Conservation (phyloP, 2,329 filamentous ascomycete species). For the Trichoderma cornu-damae region DNA sequence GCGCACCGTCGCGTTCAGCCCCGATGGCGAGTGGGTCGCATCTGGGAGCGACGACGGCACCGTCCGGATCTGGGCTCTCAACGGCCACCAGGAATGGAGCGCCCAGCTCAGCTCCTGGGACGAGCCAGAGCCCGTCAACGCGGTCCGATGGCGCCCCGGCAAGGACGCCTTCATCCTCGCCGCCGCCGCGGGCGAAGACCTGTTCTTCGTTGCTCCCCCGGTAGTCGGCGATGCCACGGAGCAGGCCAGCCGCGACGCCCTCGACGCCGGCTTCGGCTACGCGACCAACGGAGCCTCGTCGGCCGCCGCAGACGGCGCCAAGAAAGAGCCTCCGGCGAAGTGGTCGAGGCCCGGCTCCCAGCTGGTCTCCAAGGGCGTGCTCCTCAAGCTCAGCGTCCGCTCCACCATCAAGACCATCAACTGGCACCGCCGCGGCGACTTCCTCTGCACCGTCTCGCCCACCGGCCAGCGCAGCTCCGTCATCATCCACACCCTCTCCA, state of each 20-base stretch:
- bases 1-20: conserved; percentile 77
- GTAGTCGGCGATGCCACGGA: conserved; percentile 69
- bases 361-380: conserved; percentile 71
- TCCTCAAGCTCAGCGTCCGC: conserved; percentile 74
- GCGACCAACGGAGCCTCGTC: conserved; percentile 61
- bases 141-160: conserved; percentile 83
- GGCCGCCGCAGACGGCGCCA: conserved; percentile 48
- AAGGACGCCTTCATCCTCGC: conserved; percentile 76
- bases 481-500: conserved; percentile 89
- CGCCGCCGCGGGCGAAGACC: conserved; percentile 75
- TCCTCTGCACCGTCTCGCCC: conserved; percentile 87
- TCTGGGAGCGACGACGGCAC: conserved; percentile 93
- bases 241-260: conserved; percentile 64
- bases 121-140: conserved; percentile 62
- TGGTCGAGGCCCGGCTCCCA: conserved; percentile 75
- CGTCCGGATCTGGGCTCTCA: conserved; percentile 85
- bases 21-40: conserved; percentile 77
- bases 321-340: conserved; percentile 70
- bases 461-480: conserved; percentile 73
- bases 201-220: conserved; percentile 78
- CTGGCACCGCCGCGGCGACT: conserved; percentile 93
- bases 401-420: conserved; percentile 79
- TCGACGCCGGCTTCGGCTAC: conserved; percentile 91
- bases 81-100: conserved; percentile 83
- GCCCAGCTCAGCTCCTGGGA: conserved; percentile 69